Conservation (phyloP, 2,329 filamentous ascomycete genomes). For the Trichoderma oligosporum region DNA sequence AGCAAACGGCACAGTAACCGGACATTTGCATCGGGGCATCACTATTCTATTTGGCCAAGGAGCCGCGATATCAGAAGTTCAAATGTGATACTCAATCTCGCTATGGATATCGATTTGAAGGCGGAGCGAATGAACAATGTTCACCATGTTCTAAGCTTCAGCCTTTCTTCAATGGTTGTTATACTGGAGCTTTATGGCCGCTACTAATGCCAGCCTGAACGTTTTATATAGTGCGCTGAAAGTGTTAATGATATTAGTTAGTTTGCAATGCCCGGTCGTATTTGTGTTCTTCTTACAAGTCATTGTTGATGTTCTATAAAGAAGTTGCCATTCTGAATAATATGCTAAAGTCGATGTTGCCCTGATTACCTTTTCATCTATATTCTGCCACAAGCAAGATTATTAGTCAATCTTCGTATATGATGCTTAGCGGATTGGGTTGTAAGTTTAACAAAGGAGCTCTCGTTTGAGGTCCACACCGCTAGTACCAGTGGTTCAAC, state of each 20-base stretch:
- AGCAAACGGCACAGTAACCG: slow-evolving; percentile 1
- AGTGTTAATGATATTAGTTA: no score
- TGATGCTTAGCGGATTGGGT: neutral
- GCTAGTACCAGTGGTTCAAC: neutral
- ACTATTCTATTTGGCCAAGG: neutral
- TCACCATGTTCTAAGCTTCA: no score
- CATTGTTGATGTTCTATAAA: no score
- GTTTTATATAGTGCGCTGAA: no score
- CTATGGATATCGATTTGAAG: neutral
- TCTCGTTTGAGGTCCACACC: neutral
- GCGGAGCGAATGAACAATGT: neutral
- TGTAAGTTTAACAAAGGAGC: neutral
- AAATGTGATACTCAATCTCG: neutral
- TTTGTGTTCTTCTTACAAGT: no score
- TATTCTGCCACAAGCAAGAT: neutral
- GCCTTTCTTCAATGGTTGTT: no score
- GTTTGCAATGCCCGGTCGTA: no score
- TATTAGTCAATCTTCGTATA: neutral
- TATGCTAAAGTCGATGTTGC: neutral
- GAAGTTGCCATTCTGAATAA: neutral
- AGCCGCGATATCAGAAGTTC: neutral
- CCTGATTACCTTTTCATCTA: neutral
- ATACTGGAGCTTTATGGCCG: no score
- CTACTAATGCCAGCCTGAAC: no score
- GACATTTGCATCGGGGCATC: neutral